These are phyloP conservation scores for Diaporthe destruens DNA, from an alignment of 2,329 filamentous ascomycete species.

Conservation along the genomic window DNA sequence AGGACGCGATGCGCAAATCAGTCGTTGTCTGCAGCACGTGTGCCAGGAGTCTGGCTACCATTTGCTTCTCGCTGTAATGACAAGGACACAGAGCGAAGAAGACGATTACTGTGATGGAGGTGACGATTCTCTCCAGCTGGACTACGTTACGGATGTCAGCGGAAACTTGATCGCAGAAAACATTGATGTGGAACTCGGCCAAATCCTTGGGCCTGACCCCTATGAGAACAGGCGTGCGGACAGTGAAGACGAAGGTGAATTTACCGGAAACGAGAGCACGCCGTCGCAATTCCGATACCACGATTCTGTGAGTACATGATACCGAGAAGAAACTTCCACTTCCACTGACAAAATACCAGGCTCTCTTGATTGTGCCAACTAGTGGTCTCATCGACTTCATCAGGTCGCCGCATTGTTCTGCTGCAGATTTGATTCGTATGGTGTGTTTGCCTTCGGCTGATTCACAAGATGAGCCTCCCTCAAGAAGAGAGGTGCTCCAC, in stretches of 20 bases:
- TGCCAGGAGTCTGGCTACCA: conserved; percentile 40
- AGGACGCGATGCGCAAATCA: conserved; percentile 44
- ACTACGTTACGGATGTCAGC: neutral
- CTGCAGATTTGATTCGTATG: neutral
- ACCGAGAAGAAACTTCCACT: neutral
- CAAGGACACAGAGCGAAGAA: conserved; percentile 30
- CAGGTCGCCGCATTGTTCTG: neutral
- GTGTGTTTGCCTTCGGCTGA: neutral
- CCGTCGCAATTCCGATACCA: conserved; percentile 27
- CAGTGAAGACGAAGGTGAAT: conserved; percentile 39
- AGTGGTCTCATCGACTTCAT: neutral
- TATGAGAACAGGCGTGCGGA: conserved; percentile 25
- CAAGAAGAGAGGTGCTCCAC: neutral
- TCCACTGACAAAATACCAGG: conserved; percentile 4
- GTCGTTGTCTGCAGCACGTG: conserved; percentile 40
- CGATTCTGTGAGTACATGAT: conserved; percentile 22
- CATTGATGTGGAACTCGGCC: conserved; percentile 8
- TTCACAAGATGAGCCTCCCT: neutral
- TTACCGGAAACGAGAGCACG: conserved; percentile 39
- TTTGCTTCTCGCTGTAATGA: conserved; percentile 45
- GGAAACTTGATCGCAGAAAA: conserved; percentile 31
- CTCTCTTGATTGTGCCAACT: neutral
- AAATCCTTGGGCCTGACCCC: conserved; percentile 41
- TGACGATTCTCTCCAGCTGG: conserved; percentile 19
- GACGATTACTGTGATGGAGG: conserved; percentile 16